phyloP scores from a whole-genome alignment of 768 basidiomycete species.

The Tylopilus felleus region DNA sequence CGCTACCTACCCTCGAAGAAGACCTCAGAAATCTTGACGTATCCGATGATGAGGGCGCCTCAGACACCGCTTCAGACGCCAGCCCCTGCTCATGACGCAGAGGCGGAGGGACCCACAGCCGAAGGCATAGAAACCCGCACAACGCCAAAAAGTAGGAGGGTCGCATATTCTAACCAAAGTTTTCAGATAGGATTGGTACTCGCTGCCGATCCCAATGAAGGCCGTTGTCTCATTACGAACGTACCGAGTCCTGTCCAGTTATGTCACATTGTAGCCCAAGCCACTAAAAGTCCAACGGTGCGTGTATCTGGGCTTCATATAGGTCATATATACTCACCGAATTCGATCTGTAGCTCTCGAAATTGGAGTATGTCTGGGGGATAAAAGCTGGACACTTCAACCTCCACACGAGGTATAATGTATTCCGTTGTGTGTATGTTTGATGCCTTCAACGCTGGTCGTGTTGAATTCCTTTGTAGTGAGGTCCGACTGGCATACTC shows the following conservation, averaged over 20 bases:
- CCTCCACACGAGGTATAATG: not conserved
- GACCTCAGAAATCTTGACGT: not conserved
- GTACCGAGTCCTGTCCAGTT: not conserved
- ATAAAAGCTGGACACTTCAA: not conserved
- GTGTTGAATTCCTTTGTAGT: not conserved
- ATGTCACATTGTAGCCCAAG: not conserved
- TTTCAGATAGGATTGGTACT: not conserved
- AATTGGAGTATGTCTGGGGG: constrained; percentile 1
- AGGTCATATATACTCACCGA: not conserved
- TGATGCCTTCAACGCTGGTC: not conserved
- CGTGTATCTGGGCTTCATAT: not conserved
- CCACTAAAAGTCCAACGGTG: not conserved
- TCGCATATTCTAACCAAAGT: too few relatives aligned
- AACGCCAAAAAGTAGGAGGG: not conserved
- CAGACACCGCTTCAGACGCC: not conserved
- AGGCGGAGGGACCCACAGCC: not conserved
- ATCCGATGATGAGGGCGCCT: not conserved
- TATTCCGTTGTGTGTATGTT: not conserved
- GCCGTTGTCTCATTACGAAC: not conserved
- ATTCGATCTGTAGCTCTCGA: not conserved
- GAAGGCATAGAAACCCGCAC: too few relatives aligned
- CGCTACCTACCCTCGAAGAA: not conserved
- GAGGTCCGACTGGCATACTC: not conserved
- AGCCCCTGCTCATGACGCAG: not conserved
- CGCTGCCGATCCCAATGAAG: not conserved